phyloP scores from a whole-genome alignment of 2,329 filamentous ascomycete species.

The Pseudonectria buxi region DNA sequence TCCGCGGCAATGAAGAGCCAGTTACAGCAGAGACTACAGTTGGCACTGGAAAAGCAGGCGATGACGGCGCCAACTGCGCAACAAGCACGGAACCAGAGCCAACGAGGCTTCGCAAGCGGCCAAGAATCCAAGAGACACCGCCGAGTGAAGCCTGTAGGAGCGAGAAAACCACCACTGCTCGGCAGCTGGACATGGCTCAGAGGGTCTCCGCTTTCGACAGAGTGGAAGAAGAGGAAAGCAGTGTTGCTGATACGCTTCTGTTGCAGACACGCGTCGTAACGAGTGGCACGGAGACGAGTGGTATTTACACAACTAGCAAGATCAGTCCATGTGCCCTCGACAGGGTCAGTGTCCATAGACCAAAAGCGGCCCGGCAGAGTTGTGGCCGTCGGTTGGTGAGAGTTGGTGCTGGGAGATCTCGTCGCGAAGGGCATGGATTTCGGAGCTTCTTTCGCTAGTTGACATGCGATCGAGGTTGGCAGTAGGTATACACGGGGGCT shows the following conservation, averaged over 20 bases:
- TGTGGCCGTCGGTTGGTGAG: slow-evolving; percentile 31
- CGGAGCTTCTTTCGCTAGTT: slow-evolving; percentile 39
- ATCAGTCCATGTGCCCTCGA: not conserved
- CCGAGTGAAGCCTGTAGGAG: slow-evolving; percentile 1
- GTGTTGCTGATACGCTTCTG: too few relatives aligned
- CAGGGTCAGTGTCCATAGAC: slow-evolving; percentile 9
- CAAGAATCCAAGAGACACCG: slow-evolving; percentile 4
- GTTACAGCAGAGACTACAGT: not conserved
- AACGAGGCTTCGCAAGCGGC: slow-evolving; percentile 6
- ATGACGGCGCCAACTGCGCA: slow-evolving; percentile 4
- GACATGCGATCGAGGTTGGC: not conserved
- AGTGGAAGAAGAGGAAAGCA: not conserved
- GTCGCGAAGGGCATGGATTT: slow-evolving; percentile 33
- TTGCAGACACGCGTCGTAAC: too few relatives aligned
- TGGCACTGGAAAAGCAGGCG: slow-evolving; percentile 9
- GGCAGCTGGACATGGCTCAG: slow-evolving; percentile 5
- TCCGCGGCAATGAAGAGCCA: slow-evolving; percentile 3
- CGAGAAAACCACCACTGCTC: slow-evolving; percentile 3
- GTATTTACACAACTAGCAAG: slow-evolving; percentile 4
- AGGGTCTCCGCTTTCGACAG: slow-evolving; percentile 1
- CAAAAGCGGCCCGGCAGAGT: slow-evolving; percentile 8
- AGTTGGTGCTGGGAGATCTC: slow-evolving; percentile 30
- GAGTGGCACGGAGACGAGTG: not conserved
- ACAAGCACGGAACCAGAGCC: slow-evolving; percentile 7
- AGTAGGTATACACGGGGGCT: not conserved